Evolutionary conservation across 2,329 filamentous ascomycete species (phyloP), one percentile per base, ranked within the genome.

Genomic region (Capronia coronata): DNA sequence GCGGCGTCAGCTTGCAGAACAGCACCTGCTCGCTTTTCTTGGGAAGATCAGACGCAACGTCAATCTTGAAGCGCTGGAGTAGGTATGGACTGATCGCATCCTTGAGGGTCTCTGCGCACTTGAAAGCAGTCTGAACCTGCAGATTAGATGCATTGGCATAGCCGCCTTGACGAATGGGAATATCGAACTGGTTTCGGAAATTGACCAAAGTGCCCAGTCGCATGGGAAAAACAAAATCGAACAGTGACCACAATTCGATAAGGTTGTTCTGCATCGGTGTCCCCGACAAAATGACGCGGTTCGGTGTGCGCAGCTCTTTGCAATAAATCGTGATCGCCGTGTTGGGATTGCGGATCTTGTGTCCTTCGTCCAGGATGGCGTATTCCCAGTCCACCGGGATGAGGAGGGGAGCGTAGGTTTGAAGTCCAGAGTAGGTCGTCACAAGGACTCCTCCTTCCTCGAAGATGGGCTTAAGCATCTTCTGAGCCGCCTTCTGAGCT

Each of bases 201-300:
- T 86, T 88, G 50, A 96, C 86, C 10, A 97, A 74, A 0, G 87
- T 96, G 0, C 93, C 94, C 4, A 98, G 72, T 11, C 90, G 84
- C 87, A 97, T 96, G 0, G 94, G 93, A 55, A 89, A 97, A 49
- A 97, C 85, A 63, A 98, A 98, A 65, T 98, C 94, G 63, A 98
- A 97, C 0, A 98, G 72, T 0, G 91, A 97, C 91, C 93, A 98
- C 0, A 98, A 73, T 65, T 98, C 94, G 0, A 86, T 84, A 21
- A 98, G 71, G 56, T 96, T 97, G 67, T 98, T 98, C 66, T 98
- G 94, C 75, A 98, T 94, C 0, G 94, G 94, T 0, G 93, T 98
- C 3, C 93, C 93, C 0, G 94, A 97, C 1, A 98, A 74, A 51
- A 98, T 97, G 55, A 97, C 77, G 18, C 94, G 81, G 61, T 97